Evolutionary conservation across 768 basidiomycete genomes (phyloP).

Genomic region (Xanthoconium purpureum): DNA sequence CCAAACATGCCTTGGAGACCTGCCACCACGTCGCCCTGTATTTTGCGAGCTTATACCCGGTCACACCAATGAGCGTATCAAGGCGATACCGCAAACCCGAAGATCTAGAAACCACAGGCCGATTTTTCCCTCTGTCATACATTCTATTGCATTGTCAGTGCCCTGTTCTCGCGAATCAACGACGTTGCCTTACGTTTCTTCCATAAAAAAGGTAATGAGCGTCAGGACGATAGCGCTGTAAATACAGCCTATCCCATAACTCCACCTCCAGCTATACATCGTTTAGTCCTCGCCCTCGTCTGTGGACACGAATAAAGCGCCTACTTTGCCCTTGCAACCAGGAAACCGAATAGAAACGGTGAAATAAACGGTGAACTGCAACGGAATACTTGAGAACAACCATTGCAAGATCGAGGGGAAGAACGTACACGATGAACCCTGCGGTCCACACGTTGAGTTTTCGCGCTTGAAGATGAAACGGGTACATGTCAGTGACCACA

Average conservation of each 20-base stretch:
- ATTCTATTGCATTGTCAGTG: conserved; percentile 32
- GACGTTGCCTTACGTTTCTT: conserved; percentile 43
- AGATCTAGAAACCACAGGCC: conserved; percentile 25
- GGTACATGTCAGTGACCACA: conserved; percentile 48
- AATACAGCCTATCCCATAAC: conserved; percentile 51
- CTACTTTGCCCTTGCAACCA: conserved; percentile 26
- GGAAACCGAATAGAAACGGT: conserved; percentile 31
- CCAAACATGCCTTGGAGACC: conserved; percentile 32
- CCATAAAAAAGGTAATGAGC: conserved; percentile 44
- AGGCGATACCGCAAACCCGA: conserved; percentile 39
- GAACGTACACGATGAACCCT: conserved; percentile 52
- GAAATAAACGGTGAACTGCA: conserved; percentile 31
- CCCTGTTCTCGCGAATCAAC: neutral
- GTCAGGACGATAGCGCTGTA: conserved; percentile 45
- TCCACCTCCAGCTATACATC: conserved; percentile 43
- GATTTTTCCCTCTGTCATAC: conserved; percentile 44
- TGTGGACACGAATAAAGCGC: neutral
- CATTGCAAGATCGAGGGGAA: conserved; percentile 30
- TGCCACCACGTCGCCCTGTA: conserved; percentile 43
- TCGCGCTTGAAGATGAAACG: conserved; percentile 52
- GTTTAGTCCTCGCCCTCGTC: neutral
- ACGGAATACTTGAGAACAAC: conserved; percentile 24
- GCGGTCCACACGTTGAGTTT: conserved; percentile 54
- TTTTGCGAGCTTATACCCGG: conserved; percentile 43
- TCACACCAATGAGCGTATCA: conserved; percentile 48